Percentiles rank a stretch among this genome's conserved stretches.
phyloP scores from a whole-genome alignment of 176 grass and related monocot species.

The Eleusine coracana region DNA sequence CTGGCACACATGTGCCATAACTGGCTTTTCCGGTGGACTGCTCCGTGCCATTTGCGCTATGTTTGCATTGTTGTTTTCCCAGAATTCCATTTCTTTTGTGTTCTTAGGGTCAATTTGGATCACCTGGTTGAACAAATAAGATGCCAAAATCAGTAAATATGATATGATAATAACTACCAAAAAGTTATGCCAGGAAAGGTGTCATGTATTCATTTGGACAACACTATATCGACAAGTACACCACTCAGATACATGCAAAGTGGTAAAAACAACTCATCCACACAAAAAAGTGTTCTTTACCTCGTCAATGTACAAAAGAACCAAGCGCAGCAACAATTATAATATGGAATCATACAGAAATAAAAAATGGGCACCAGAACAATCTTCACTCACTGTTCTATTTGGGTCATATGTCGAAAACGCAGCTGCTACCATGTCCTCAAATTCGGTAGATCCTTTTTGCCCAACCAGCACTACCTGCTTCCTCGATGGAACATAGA shows the following conservation, averaged over 20 bases:
- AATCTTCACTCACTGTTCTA: constrained; percentile 65
- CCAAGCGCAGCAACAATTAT: neutral
- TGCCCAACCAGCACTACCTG: constrained; percentile 79
- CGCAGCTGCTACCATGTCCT: constrained; percentile 54
- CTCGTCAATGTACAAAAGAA: neutral
- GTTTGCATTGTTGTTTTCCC: constrained; percentile 59
- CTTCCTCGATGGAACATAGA: constrained; percentile 68
- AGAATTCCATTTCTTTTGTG: constrained; percentile 67
- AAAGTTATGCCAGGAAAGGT: neutral
- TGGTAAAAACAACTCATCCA: neutral
- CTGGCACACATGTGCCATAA: constrained; percentile 56
- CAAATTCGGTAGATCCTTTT: constrained; percentile 61
- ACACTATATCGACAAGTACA: neutral
- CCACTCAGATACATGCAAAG: neutral
- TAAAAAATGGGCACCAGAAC: neutral
- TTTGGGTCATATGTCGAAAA: constrained; percentile 85
- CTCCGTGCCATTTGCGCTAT: constrained; percentile 58
- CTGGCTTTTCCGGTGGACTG: constrained; percentile 31
- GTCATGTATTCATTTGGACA: neutral
- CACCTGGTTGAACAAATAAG: constrained; percentile 53
- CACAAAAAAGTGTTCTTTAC: neutral
- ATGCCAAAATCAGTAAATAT: constrained; percentile 2
- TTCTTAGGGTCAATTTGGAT: constrained; percentile 69
- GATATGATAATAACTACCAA: neutral
- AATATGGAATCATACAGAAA: neutral